Percentiles rank a stretch among this genome's conserved stretches.
Conservation (phyloP, 768 basidiomycete genomes). For the Kwoniella pini region DNA sequence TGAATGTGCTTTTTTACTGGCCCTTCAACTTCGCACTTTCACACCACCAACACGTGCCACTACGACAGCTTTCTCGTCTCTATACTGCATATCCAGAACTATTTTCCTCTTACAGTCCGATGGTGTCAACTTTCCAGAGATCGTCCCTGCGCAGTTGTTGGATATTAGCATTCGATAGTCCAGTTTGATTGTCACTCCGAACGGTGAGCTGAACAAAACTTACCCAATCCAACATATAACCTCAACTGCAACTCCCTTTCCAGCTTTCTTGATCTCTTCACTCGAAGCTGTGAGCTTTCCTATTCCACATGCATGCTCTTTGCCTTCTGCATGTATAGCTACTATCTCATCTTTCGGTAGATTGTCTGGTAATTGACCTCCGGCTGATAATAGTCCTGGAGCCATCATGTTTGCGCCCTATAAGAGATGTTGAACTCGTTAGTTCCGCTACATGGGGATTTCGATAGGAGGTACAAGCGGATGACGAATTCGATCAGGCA, state of each 20-base stretch:
- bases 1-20: too few relatives aligned
- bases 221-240: constrained; percentile 60
- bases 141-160: constrained; percentile 9
- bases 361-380: constrained; percentile 77
- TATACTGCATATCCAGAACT: background rate
- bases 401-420: constrained; percentile 58
- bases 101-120: constrained; percentile 13
- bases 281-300: constrained; percentile 78
- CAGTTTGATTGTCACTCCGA: background rate
- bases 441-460: background rate
- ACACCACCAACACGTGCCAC: background rate
- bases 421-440: background rate
- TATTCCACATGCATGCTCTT: constrained; percentile 84
- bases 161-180: background rate
- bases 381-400: constrained; percentile 89
- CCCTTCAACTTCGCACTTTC: too few relatives aligned
- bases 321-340: constrained; percentile 94
- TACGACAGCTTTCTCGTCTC: background rate
- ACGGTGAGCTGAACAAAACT: constrained; percentile 13
- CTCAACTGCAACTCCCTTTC: constrained; percentile 89
- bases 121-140: constrained; percentile 27
- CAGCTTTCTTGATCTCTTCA: constrained; percentile 84
- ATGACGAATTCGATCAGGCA: background rate
- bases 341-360: constrained; percentile 74
- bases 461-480: too few relatives aligned